phyloP scores from a whole-genome alignment of 2,329 filamentous ascomycete species.

The Colletotrichum horii region DNA sequence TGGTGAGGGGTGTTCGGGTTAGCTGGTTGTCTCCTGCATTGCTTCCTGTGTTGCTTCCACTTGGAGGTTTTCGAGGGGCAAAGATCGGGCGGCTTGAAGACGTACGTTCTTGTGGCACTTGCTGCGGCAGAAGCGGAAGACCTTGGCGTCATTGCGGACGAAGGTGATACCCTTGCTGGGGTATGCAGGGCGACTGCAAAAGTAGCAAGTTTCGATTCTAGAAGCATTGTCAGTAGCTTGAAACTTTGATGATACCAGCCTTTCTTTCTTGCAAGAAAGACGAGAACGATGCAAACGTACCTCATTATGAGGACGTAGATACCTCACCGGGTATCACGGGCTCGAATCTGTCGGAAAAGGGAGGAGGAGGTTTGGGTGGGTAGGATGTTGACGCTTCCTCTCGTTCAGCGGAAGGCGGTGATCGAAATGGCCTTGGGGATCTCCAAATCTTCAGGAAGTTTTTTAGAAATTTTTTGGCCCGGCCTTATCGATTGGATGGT shows the following conservation, averaged over 20 bases:
- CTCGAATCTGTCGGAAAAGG: neutral
- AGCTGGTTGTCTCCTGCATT: neutral
- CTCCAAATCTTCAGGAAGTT: constrained; percentile 5
- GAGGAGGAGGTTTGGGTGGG: neutral
- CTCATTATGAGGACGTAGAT: constrained; percentile 20
- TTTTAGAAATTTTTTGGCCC: constrained; percentile 20
- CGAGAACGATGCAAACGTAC: neutral
- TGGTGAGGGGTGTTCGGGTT: neutral
- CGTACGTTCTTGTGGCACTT: constrained; percentile 65
- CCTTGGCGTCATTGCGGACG: constrained; percentile 46
- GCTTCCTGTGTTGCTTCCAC: neutral
- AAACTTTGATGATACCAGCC: neutral
- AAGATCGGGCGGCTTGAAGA: neutral
- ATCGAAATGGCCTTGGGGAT: constrained; percentile 1
- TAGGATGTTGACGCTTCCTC: constrained; percentile 6
- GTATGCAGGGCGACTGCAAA: constrained; percentile 55
- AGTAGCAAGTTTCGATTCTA: constrained; percentile 52
- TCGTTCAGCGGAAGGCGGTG: constrained; percentile 20
- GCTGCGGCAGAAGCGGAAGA: constrained; percentile 64
- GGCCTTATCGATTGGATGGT: constrained; percentile 18
- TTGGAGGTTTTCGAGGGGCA: too few species aligned
- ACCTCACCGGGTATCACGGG: constrained; percentile 19
- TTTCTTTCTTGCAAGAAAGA: neutral
- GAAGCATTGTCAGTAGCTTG: neutral
- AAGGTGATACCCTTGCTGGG: constrained; percentile 57